Percentiles rank a stretch among this genome's conserved stretches.
These are phyloP conservation scores for Peronosclerospora sorghi DNA, from an alignment of 352 stramenopile species.

Conservation along the genomic window DNA sequence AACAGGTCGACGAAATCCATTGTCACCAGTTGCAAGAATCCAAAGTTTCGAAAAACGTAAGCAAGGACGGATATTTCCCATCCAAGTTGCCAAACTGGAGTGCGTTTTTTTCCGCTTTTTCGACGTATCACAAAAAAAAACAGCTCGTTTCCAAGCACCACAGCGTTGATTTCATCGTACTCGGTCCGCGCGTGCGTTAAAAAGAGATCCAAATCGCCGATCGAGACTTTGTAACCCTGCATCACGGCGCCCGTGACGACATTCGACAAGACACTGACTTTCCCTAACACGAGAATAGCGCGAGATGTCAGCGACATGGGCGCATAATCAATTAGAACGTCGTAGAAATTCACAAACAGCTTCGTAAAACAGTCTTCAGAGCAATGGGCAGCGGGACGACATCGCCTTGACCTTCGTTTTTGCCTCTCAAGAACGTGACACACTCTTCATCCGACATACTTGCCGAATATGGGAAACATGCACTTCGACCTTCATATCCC, in stretches of 20 bases:
- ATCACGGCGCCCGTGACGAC: slow-evolving; percentile 77
- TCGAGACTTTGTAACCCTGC: slow-evolving; percentile 79
- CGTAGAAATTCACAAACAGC: slow-evolving; percentile 79
- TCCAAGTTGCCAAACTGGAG: slow-evolving; percentile 31
- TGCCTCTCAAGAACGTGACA: slow-evolving; percentile 29
- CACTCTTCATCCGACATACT: slow-evolving; percentile 48
- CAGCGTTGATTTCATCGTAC: slow-evolving; percentile 65
- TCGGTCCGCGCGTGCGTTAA: slow-evolving; percentile 45
- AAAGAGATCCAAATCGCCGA: slow-evolving; percentile 60
- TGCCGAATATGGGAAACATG: slow-evolving; percentile 75
- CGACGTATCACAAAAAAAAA: slow-evolving; percentile 17
- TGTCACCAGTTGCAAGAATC: slow-evolving; percentile 75
- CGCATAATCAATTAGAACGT: slow-evolving; percentile 72
- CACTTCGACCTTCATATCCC: slow-evolving; percentile 81
- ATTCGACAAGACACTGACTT: slow-evolving; percentile 71
- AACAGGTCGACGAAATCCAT: slow-evolving; percentile 83
- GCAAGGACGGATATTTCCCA: slow-evolving; percentile 51
- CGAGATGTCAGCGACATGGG: slow-evolving; percentile 47
- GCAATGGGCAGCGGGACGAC: slow-evolving; percentile 56
- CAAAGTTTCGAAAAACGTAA: slow-evolving; percentile 75
- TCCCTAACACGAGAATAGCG: slow-evolving; percentile 67
- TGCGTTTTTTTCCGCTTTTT: slow-evolving; percentile 23
- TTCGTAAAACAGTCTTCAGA: slow-evolving; percentile 83
- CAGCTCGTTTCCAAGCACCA: slow-evolving; percentile 56
- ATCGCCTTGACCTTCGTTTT: slow-evolving; percentile 31